These are phyloP conservation scores for Hirsutella thompsonii DNA, from an alignment of 2,329 filamentous ascomycete species.

Conservation along the genomic window DNA sequence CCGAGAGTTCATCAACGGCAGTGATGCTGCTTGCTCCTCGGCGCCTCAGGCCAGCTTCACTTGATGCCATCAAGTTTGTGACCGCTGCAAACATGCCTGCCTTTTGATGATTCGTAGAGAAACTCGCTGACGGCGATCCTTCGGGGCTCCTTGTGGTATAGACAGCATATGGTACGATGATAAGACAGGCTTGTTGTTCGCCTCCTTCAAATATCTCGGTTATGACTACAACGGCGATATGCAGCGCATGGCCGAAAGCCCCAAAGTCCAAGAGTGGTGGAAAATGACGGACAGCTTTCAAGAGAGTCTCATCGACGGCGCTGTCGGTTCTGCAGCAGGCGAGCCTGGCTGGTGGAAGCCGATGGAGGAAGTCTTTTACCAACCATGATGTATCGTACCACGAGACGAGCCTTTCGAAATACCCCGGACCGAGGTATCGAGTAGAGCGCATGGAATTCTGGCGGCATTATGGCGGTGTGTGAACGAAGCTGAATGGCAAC, in stretches of 20 bases:
- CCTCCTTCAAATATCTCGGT: slow-evolving; percentile 68
- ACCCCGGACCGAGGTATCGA: too few relatives aligned
- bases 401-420: background rate
- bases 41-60: too few relatives aligned
- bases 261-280: slow-evolving; percentile 69
- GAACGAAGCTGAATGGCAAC: too few relatives aligned
- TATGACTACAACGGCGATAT: slow-evolving; percentile 62
- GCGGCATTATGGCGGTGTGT: too few relatives aligned
- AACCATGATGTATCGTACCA: slow-evolving; percentile 23
- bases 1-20: too few relatives aligned
- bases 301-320: slow-evolving; percentile 47
- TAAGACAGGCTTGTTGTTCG: slow-evolving; percentile 51
- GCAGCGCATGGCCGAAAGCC: slow-evolving; percentile 60
- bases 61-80: too few relatives aligned
- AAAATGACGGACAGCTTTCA: slow-evolving; percentile 67
- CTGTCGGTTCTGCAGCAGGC: slow-evolving; percentile 43
- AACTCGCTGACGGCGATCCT: background rate
- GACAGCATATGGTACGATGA: slow-evolving; percentile 65
- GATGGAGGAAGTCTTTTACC: slow-evolving; percentile 57
- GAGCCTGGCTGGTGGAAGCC: slow-evolving; percentile 56
- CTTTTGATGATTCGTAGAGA: background rate
- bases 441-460: too few relatives aligned
- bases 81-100: too few relatives aligned
- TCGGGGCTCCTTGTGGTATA: slow-evolving; percentile 14
- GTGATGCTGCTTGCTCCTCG: too few relatives aligned